Evolutionary conservation across 306 rosid species (phyloP).

Genomic region (Ziziphus jujuba): DNA sequence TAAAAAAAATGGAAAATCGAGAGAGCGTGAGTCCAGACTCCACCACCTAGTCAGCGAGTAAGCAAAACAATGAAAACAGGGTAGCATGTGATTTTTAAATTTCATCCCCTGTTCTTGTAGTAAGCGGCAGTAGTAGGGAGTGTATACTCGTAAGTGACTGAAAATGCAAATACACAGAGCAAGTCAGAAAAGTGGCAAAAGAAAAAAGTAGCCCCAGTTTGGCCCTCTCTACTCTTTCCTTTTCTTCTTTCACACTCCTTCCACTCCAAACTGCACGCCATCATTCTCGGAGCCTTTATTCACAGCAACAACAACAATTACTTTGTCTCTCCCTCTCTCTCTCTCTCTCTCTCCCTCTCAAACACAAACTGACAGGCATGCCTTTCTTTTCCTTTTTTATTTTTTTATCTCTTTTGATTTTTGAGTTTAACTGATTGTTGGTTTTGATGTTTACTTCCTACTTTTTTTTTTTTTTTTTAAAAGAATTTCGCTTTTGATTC

Average conservation of each 20-base stretch:
- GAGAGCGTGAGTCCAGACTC: constrained; percentile 12
- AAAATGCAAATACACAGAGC: constrained; percentile 15
- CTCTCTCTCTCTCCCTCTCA: constrained; percentile 8
- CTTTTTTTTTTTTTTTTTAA: neutral
- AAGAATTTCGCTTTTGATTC: neutral
- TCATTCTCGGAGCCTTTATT: constrained; percentile 35
- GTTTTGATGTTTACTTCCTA: neutral
- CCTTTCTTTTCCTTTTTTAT: constrained; percentile 16
- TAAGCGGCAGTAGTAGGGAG: no score
- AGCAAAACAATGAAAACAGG: neutral
- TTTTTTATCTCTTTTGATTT: no score
- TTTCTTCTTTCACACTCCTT: constrained; percentile 59
- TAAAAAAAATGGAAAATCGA: neutral
- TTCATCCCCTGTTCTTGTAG: no score
- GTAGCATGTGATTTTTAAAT: neutral
- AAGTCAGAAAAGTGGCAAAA: constrained; percentile 16
- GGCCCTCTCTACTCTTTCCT: constrained; percentile 31
- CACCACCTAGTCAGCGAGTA: no score
- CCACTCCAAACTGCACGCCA: constrained; percentile 42
- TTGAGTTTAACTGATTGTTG: neutral
- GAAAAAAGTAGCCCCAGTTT: constrained; percentile 16
- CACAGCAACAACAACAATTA: constrained; percentile 19
- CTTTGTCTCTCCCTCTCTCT: constrained; percentile 19
- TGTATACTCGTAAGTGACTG: neutral
- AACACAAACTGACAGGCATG: neutral